phyloP scores from a whole-genome alignment of 2,329 filamentous ascomycete genomes.

The Westerdykella aurantiaca region DNA sequence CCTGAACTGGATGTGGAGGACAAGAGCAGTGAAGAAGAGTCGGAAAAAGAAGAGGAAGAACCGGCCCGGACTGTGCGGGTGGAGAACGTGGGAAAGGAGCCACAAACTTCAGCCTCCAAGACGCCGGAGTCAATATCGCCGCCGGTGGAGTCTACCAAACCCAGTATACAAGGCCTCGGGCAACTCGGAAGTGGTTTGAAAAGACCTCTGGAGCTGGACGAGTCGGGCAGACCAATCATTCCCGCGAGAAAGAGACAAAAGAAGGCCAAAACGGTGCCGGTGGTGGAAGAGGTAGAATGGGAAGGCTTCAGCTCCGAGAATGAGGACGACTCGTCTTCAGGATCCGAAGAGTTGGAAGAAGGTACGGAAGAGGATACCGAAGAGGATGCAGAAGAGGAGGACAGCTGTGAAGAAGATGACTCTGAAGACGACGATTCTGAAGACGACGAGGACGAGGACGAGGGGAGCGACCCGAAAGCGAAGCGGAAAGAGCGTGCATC shows the following conservation, averaged over 20 bases:
- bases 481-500: constrained; percentile 47
- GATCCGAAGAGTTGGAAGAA: constrained; percentile 22
- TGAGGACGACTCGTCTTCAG: constrained; percentile 3
- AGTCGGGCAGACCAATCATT: constrained; percentile 73
- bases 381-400: constrained; percentile 11
- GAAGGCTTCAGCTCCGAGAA: constrained; percentile 55
- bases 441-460: constrained; percentile 31
- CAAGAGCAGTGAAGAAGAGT: constrained; percentile 25
- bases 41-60: constrained; percentile 1
- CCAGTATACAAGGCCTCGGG: constrained; percentile 8
- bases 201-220: constrained; percentile 73
- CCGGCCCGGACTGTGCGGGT: not conserved
- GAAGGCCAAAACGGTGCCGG: constrained; percentile 38
- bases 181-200: constrained; percentile 73
- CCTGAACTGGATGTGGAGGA: constrained; percentile 24
- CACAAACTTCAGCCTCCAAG: constrained; percentile 4
- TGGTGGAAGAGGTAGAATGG: constrained; percentile 52
- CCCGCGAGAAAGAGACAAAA: constrained; percentile 70
- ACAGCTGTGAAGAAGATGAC: constrained; percentile 32
- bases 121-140: constrained; percentile 12
- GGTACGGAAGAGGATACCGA: constrained; percentile 5
- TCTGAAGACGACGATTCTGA: constrained; percentile 23
- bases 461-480: constrained; percentile 31
- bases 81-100: not conserved
- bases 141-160: constrained; percentile 5